Percentiles rank a stretch among this genome's conserved stretches.
Conservation (phyloP, 1,284 basidiomycete genomes). For the Fistulina hepatica region DNA sequence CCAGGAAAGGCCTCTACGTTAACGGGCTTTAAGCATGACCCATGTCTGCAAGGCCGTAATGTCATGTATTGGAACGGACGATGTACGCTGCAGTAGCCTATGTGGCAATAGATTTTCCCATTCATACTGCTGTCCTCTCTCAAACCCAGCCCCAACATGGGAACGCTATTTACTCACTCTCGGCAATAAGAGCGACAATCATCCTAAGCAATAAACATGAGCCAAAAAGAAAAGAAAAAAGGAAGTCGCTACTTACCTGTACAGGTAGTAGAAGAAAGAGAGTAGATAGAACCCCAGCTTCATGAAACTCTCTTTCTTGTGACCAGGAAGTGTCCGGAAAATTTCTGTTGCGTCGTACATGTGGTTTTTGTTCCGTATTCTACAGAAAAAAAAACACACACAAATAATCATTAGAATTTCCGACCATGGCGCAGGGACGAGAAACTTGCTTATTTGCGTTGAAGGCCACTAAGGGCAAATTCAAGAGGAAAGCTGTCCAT, state of each 20-base stretch:
- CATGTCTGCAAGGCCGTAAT: too few relatives aligned
- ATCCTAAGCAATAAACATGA: slow-evolving; percentile 41
- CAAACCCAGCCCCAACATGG: too few relatives aligned
- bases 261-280: slow-evolving; percentile 95
- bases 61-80: too few relatives aligned
- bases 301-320: slow-evolving; percentile 97
- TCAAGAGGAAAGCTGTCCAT: slow-evolving; percentile 91
- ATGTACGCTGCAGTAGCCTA: too few relatives aligned
- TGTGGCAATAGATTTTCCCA: too few relatives aligned
- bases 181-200: slow-evolving; percentile 81
- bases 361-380: slow-evolving; percentile 89
- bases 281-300: slow-evolving; percentile 94
- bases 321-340: slow-evolving; percentile 86
- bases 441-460: slow-evolving; percentile 87
- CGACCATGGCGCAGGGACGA: background rate
- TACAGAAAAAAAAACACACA: slow-evolving; percentile 24
- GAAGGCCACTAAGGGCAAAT: slow-evolving; percentile 81
- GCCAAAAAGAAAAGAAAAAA: slow-evolving; percentile 7
- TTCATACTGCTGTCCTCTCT: too few relatives aligned
- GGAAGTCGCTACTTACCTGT: slow-evolving; percentile 53
- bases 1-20: too few relatives aligned
- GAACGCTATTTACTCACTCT: slow-evolving; percentile 50
- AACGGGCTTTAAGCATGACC: too few relatives aligned
- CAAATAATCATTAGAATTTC: background rate
- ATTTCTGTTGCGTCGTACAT: slow-evolving; percentile 99